Evolutionary conservation across 1,139 yeast genomes (phyloP), one percentile per base, ranked within the genome.

Genomic region (Candida sp.): DNA sequence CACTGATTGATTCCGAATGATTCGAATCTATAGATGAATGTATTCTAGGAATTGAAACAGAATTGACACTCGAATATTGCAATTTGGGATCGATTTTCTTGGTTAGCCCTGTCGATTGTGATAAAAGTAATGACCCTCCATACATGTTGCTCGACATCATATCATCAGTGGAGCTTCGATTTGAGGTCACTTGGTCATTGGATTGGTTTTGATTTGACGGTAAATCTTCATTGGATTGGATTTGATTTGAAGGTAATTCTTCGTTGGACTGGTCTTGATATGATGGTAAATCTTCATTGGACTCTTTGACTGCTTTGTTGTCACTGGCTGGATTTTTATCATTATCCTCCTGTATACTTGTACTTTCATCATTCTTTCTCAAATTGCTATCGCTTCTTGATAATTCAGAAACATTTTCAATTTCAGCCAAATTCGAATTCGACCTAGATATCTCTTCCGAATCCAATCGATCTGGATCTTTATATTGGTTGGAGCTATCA

Each of bases 51-150:
- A 37, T 37, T 7, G 34, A 19, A 5, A 37, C 34, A 5, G 39
- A 25, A 29, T 37, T 37, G 33, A 22, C 39, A 7, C 22, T 30
- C 8, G 34, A 11, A 22, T 21, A 37, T 27, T 27, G 39, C 19
- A 37, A 15, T 23, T 54, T 54, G 15, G 60, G 57, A 39, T 68
- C 70, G 3, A 73, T 54, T 48, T 73, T 72, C 39, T 64, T 62
- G 3, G 69, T 65, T 43, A 71, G 52, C 1, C 79, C 79, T 0
- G 79, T 73, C 1, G 76, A 70, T 48, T 73, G 79, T 1, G 77
- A 73, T 9, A 73, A 54, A 38, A 72, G 60, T 32, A 73, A 51
- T 5, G 77, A 71, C 2, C 77, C 77, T 2, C 77, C 76, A 46
- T 73, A 73, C 41, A 71, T 45, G 47, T 70, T 70, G 38, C 58